A percentile compares a stretch with the other conserved stretches of the same genome.
These are phyloP conservation scores for Stachybotrys chlorohalonatus DNA, from an alignment of 2,329 filamentous ascomycete genomes.

Conservation along the genomic window DNA sequence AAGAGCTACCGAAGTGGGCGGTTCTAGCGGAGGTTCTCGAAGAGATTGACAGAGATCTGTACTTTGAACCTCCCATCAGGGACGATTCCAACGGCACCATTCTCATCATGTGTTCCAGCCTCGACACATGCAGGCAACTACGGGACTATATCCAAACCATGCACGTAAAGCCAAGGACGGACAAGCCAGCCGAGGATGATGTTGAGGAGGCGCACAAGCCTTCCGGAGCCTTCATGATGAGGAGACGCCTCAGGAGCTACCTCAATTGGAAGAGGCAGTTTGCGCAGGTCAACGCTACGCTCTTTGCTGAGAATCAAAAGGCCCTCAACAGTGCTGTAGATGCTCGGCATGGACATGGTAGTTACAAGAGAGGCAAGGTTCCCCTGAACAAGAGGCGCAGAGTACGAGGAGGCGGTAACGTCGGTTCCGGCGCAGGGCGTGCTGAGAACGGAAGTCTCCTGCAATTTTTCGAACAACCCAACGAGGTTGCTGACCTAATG, in stretches of 20 bases:
- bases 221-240: slow-evolving; percentile 83
- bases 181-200: slow-evolving; percentile 18
- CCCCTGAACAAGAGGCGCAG: slow-evolving; percentile 81
- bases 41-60: slow-evolving; percentile 86
- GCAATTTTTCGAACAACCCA: slow-evolving; percentile 72
- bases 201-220: slow-evolving; percentile 49
- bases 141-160: slow-evolving; percentile 88
- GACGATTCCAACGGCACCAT: slow-evolving; percentile 89
- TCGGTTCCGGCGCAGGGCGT: slow-evolving; percentile 49
- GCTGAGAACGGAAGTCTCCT: slow-evolving; percentile 66
- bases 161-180: slow-evolving; percentile 56
- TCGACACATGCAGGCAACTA: slow-evolving; percentile 76
- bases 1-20: slow-evolving; percentile 92
- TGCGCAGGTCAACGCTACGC: slow-evolving; percentile 67
- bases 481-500: slow-evolving; percentile 74
- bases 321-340: slow-evolving; percentile 60
- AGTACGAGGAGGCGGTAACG: slow-evolving; percentile 66
- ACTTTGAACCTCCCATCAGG: slow-evolving; percentile 66
- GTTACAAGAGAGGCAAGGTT: slow-evolving; percentile 47
- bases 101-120: slow-evolving; percentile 90
- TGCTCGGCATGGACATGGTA: slow-evolving; percentile 33
- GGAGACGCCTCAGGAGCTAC: slow-evolving; percentile 76
- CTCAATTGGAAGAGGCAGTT: slow-evolving; percentile 87
- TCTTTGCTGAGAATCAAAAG: slow-evolving; percentile 75
- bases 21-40: slow-evolving; percentile 82